Conservation (phyloP, 306 rosid species). For the Cicer judaicum region DNA sequence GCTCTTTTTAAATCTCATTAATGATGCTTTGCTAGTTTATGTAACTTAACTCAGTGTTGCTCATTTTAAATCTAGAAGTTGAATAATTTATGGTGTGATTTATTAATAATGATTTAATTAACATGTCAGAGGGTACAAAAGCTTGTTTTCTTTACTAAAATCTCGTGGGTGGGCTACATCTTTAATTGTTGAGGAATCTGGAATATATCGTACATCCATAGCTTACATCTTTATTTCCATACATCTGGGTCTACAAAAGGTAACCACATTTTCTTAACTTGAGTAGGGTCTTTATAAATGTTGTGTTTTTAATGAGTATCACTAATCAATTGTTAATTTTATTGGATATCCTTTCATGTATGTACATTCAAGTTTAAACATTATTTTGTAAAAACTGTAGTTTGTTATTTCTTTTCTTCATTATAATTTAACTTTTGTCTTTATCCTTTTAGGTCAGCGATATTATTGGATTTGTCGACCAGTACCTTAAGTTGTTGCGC, state of each 20-base stretch:
- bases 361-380: neutral
- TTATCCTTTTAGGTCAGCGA: slow-evolving; percentile 62
- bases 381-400: no score
- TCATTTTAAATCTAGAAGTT: slow-evolving; percentile 32
- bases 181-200: no score
- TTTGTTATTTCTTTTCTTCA: slow-evolving; percentile 29
- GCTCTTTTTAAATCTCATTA: neutral
- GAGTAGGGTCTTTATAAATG: slow-evolving; percentile 15
- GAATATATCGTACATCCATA: no score
- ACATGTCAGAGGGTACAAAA: slow-evolving; percentile 82
- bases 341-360: no score
- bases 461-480: slow-evolving; percentile 81
- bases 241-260: no score
- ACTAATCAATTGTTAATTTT: slow-evolving; percentile 29
- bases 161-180: no score
- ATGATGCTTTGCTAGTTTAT: neutral
- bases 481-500: slow-evolving; percentile 70
- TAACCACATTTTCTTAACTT: neutral
- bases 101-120: slow-evolving; percentile 44
- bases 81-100: slow-evolving; percentile 23
- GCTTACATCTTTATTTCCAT: no score
- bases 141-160: slow-evolving; percentile 79
- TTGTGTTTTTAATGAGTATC: slow-evolving; percentile 20
- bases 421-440: slow-evolving; percentile 27
- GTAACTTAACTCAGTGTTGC: slow-evolving; percentile 2